Evolutionary conservation across 2,329 filamentous ascomycete species (phyloP).

Genomic region (Stagonosporopsis chrysanthemi): DNA sequence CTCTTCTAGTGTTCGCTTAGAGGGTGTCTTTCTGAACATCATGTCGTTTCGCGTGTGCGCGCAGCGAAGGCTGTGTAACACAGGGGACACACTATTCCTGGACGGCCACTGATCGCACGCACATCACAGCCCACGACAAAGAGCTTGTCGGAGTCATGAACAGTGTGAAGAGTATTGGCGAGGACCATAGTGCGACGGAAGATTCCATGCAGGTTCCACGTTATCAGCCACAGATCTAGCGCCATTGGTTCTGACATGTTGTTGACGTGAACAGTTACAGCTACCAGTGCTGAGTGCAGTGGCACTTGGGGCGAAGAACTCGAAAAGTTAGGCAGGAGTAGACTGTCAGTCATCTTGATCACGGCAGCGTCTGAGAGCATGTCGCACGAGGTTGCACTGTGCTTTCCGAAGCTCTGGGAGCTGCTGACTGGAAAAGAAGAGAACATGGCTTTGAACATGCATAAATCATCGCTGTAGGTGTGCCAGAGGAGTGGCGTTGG

Average conservation of each 20-base stretch:
- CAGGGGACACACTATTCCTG: not conserved
- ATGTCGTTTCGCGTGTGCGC: slow-evolving; percentile 7
- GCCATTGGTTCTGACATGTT: slow-evolving; percentile 11
- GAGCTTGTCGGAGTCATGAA: not conserved
- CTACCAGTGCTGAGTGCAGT: not conserved
- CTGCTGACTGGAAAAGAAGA: no score
- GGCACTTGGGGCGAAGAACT: not conserved
- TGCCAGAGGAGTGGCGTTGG: no score
- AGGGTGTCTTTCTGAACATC: not conserved
- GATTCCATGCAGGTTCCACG: slow-evolving; percentile 21
- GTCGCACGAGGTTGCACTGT: slow-evolving; percentile 3
- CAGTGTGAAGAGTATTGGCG: not conserved
- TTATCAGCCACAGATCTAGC: slow-evolving; percentile 16
- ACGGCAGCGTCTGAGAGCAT: not conserved
- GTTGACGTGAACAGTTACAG: slow-evolving; percentile 11
- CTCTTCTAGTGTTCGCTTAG: slow-evolving; percentile 10
- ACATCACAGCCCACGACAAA: not conserved
- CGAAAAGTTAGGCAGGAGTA: slow-evolving; percentile 5
- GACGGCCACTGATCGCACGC: slow-evolving; percentile 1
- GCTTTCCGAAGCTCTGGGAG: not conserved
- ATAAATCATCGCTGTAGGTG: no score
- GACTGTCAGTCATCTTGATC: not conserved
- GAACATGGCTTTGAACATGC: no score
- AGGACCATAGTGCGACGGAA: slow-evolving; percentile 5
- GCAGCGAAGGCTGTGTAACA: slow-evolving; percentile 3